Evolutionary conservation across 768 basidiomycete species (phyloP), one percentile per base, ranked within the genome.

Genomic region (Boletellus sp.): DNA sequence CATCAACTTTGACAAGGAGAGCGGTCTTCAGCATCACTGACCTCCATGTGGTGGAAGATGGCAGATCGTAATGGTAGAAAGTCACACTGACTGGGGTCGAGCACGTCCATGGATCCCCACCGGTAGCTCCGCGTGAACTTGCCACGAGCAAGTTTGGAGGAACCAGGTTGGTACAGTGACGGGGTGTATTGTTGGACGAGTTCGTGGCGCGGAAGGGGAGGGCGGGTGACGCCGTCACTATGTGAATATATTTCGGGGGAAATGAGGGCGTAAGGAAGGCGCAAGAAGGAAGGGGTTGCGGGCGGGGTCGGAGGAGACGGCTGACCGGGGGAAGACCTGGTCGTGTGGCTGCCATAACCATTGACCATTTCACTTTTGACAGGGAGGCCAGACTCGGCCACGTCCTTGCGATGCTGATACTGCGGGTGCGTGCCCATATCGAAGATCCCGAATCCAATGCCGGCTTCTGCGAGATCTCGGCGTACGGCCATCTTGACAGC

Each of bases 361-460:
- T 84, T 83, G 35, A 74, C 62, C 33, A 73, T 58, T 64, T 83
- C 81, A 52, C 76, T 74, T 60, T 78, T 77, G 60, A 74, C 71
- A 50, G 72, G 65, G 60, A 62, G 65, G 19, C 61, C 60, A 53
- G 71, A 65, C 49, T 74, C 71, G 54, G 71, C 64, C 56, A 77
- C 74, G 53, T 78, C 76, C 56, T 72, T 54, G 61, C 54, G 70
- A 64, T 68, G 68, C 66, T 66, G 68, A 66, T 72, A 74, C 53
- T 74, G 72, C 65, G 78, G 74, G 57, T 73, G 78, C 56, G 69
- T 72, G 68, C 87, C 86, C 65, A 81, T 74, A 75, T 91, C 90
- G 71, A 93, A 92, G 57, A 93, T 90, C 60, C 90, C 89, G 69
- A 91, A 91, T 52, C 87, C 89, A 64, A 91, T 90, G 51, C 89